phyloP scores from a whole-genome alignment of 73 alveolate species.

The Paramecium octaurelia region DNA sequence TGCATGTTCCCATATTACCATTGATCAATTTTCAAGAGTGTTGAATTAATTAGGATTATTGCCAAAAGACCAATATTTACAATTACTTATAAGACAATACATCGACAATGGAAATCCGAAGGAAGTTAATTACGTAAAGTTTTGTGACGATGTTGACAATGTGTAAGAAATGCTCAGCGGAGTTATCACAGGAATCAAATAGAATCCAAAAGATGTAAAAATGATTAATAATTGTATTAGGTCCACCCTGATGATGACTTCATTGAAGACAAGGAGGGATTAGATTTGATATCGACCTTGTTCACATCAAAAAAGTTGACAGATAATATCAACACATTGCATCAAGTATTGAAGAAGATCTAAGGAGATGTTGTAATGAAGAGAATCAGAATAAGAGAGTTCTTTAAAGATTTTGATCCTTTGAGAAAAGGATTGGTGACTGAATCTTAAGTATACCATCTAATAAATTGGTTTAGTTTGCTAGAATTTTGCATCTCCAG shows the following conservation, averaged over 20 bases:
- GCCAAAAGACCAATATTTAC: conserved; percentile 72
- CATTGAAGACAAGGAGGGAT: conserved; percentile 59
- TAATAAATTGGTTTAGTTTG: conserved; percentile 61
- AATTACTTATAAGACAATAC: conserved; percentile 71
- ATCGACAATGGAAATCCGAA: conserved; percentile 77
- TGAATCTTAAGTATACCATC: conserved; percentile 16
- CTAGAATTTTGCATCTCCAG: conserved; percentile 78
- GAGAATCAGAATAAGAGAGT: conserved; percentile 86
- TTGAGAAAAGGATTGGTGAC: conserved; percentile 88
- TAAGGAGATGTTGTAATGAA: conserved; percentile 85
- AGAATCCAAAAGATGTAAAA: conserved; percentile 37
- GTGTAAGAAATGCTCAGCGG: conserved; percentile 83
- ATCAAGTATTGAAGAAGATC: conserved; percentile 84
- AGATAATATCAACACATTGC: conserved; percentile 51
- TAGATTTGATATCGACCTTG: conserved; percentile 64
- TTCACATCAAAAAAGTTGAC: conserved; percentile 53
- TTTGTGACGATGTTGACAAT: conserved; percentile 88
- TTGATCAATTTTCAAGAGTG: conserved; percentile 80
- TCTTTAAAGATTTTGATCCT: conserved; percentile 88
- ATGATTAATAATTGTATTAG: background rate
- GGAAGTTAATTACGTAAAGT: conserved; percentile 81
- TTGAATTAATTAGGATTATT: conserved; percentile 74
- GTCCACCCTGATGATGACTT: conserved; percentile 51
- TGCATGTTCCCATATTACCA: conserved; percentile 83
- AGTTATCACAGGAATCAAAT: conserved; percentile 57